A percentile compares a stretch with the other conserved stretches of the same genome.
Conservation (phyloP, 1,284 basidiomycete genomes). For the Sphaerobolus stellatus region DNA sequence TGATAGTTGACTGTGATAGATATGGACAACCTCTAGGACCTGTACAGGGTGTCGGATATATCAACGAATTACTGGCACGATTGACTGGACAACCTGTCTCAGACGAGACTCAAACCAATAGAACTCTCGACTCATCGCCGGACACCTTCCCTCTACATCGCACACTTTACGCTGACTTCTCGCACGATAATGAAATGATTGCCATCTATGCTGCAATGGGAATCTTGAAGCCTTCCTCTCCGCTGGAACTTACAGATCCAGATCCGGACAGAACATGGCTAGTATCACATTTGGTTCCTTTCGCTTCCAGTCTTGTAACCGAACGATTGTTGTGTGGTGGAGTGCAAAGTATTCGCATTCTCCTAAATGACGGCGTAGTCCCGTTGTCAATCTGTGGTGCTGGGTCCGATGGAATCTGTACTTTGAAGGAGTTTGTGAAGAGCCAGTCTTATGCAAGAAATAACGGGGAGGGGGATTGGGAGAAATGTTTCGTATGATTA, state of each 20-base stretch:
- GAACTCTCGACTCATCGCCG: conserved; percentile 66
- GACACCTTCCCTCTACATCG: conserved; percentile 72
- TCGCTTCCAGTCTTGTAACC: conserved; percentile 60
- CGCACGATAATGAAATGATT: conserved; percentile 80
- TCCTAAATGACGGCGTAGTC: conserved; percentile 69
- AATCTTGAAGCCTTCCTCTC: conserved; percentile 40
- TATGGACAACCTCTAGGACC: conserved; percentile 67
- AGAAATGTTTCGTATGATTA: too few species aligned
- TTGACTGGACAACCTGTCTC: conserved; percentile 58
- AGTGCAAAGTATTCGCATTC: conserved; percentile 54
- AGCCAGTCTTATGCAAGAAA: conserved; percentile 68
- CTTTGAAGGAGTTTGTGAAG: conserved; percentile 62
- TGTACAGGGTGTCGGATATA: conserved; percentile 78
- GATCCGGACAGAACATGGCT: conserved; percentile 56
- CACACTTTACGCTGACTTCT: conserved; percentile 72
- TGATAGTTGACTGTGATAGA: conserved; percentile 11
- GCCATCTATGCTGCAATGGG: conserved; percentile 76
- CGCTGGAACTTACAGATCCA: too few species aligned
- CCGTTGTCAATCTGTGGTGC: conserved; percentile 64
- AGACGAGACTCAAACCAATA: conserved; percentile 77
- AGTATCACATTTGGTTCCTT: conserved; percentile 59
- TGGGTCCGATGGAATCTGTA: conserved; percentile 55
- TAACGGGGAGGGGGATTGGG: conserved; percentile 67
- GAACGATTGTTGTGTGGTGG: conserved; percentile 54
- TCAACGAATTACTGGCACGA: conserved; percentile 83